Conservation (phyloP, 2,329 filamentous ascomycete species). For the Aphanoascus verrucosus region DNA sequence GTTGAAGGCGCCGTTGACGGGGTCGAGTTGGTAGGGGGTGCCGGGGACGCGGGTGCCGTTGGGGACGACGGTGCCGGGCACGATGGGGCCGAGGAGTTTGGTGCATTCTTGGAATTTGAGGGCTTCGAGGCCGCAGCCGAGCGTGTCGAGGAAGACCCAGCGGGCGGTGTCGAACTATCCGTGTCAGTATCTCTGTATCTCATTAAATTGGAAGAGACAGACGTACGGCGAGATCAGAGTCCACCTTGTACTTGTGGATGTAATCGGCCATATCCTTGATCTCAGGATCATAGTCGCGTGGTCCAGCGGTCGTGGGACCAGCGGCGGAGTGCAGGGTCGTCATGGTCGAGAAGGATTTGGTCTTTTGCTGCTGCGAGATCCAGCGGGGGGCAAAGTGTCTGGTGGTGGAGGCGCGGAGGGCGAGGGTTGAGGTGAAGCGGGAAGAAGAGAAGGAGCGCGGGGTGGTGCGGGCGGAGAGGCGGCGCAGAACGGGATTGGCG, state of each 20-base stretch:
- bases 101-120: constrained; percentile 92
- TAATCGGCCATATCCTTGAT: constrained; percentile 93
- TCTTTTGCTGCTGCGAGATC: constrained; percentile 14
- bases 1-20: constrained; percentile 94
- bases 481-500: constrained; percentile 32
- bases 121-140: constrained; percentile 92
- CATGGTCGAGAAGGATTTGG: constrained; percentile 35
- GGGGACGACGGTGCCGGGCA: constrained; percentile 81
- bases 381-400: constrained; percentile 22
- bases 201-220: neutral
- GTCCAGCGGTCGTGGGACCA: constrained; percentile 24
- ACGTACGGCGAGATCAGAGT: constrained; percentile 85
- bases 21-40: constrained; percentile 88
- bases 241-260: constrained; percentile 81
- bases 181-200: too few species aligned
- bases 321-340: constrained; percentile 31
- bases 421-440: constrained; percentile 39
- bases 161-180: constrained; percentile 79
- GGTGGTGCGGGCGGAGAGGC: constrained; percentile 32
- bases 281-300: constrained; percentile 70
- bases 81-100: constrained; percentile 84
- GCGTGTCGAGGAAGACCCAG: constrained; percentile 91
- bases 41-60: constrained; percentile 86
- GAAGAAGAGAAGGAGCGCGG: constrained; percentile 34
- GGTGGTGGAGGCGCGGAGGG: constrained; percentile 23